A percentile compares a stretch with the other conserved stretches of the same genome.
Evolutionary conservation across 2,329 filamentous ascomycete genomes (phyloP).

Genomic region (Xylaria arbuscula): DNA sequence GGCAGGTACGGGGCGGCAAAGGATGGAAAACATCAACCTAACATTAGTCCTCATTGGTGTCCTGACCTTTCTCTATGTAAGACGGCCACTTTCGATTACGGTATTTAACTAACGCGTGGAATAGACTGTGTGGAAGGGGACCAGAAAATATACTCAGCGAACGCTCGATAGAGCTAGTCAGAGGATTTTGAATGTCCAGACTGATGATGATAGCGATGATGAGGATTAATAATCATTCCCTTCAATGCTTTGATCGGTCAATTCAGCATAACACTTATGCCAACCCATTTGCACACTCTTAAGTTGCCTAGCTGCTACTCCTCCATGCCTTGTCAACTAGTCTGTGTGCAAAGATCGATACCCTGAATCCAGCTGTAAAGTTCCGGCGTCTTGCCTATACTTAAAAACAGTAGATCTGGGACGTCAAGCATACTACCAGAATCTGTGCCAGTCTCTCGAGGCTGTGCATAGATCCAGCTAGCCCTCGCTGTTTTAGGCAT

Average conservation of each 20-base stretch:
- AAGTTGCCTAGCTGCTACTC: constrained; percentile 86
- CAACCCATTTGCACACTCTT: constrained; percentile 81
- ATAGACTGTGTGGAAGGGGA: constrained; percentile 83
- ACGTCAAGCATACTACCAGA: constrained; percentile 48
- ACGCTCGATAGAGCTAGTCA: constrained; percentile 83
- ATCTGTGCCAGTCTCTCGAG: constrained; percentile 45
- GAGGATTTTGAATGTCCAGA: constrained; percentile 83
- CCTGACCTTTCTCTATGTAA: constrained; percentile 79
- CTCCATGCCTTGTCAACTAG: constrained; percentile 92
- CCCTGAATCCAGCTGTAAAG: constrained; percentile 57
- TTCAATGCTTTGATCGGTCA: constrained; percentile 22
- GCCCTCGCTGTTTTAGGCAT: constrained; percentile 40
- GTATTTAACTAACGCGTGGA: constrained; percentile 25
- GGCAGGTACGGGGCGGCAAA: constrained; percentile 76
- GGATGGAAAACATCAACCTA: constrained; percentile 83
- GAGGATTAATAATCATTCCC: constrained; percentile 37
- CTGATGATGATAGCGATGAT: constrained; percentile 53
- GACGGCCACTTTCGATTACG: constrained; percentile 50
- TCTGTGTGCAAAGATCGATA: constrained; percentile 90
- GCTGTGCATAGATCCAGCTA: constrained; percentile 37
- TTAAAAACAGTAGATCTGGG: constrained; percentile 51
- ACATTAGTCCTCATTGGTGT: constrained; percentile 83
- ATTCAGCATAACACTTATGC: constrained; percentile 37
- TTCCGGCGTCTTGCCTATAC: constrained; percentile 64
- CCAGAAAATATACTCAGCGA: constrained; percentile 76